Evolutionary conservation across 352 stramenopile species (phyloP).

Genomic region (Phytopythium mirpurense): DNA sequence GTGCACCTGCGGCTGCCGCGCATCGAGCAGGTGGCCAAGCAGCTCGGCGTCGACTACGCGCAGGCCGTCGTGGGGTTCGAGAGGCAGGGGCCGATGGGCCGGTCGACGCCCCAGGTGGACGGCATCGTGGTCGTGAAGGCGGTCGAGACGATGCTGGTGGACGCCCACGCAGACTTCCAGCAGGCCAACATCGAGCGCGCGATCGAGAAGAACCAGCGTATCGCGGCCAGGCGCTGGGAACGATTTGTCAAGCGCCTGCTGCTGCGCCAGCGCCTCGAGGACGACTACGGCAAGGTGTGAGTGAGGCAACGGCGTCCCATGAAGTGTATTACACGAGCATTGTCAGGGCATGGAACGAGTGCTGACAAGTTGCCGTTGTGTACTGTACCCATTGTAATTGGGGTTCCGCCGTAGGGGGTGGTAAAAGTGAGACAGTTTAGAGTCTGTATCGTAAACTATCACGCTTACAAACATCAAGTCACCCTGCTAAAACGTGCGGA

Average conservation of each 20-base stretch:
- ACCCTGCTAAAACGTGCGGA: neutral
- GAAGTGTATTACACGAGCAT: no score
- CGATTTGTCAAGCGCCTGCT: conserved; percentile 61
- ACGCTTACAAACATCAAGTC: neutral
- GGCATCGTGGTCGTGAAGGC: conserved; percentile 62
- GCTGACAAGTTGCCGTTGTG: no score
- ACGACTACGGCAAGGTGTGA: conserved; percentile 63
- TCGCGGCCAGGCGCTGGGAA: conserved; percentile 57
- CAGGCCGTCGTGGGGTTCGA: conserved; percentile 82
- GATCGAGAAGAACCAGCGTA: conserved; percentile 55
- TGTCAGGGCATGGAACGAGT: no score
- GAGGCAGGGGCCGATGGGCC: conserved; percentile 20
- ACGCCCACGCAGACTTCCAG: conserved; percentile 63
- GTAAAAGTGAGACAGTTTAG: no score
- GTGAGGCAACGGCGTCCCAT: no score
- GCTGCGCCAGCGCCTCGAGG: conserved; percentile 62
- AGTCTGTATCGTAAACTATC: no score
- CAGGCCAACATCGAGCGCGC: conserved; percentile 68
- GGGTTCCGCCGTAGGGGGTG: conserved; percentile 6
- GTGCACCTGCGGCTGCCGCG: conserved; percentile 60
- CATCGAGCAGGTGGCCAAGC: conserved; percentile 54
- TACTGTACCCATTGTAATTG: conserved; percentile 1
- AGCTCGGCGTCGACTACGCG: conserved; percentile 77
- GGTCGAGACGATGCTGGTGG: conserved; percentile 42
- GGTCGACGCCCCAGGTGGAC: conserved; percentile 59